Conservation (phyloP, 1,284 basidiomycete genomes). For the Grifola frondosa region DNA sequence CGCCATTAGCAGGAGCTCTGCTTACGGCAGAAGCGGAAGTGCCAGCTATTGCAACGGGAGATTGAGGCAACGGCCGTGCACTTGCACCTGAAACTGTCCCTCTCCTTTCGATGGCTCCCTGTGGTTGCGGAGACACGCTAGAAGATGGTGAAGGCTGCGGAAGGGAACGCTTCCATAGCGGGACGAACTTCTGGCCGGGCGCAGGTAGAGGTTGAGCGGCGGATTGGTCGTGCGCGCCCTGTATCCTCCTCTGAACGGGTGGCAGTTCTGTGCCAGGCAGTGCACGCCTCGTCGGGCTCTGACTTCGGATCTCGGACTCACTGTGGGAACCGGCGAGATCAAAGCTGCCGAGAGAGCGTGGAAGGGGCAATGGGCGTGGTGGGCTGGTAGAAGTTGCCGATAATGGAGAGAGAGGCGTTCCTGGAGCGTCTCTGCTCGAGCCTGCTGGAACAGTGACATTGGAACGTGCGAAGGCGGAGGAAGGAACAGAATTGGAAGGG, state of each 20-base stretch:
- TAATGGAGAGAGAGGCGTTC: conserved; percentile 1
- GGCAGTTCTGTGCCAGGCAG: conserved; percentile 11
- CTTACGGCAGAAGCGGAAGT: conserved; percentile 13
- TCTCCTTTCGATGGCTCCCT: conserved; percentile 8
- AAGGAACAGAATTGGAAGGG: conserved; percentile 4
- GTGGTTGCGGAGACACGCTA: conserved; percentile 5
- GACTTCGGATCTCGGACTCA: conserved; percentile 7
- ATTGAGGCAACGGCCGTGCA: conserved; percentile 10
- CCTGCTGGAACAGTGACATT: conserved; percentile 8
- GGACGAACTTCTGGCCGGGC: conserved; percentile 30
- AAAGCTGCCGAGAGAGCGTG: conserved; percentile 21
- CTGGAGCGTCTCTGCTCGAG: conserved; percentile 8
- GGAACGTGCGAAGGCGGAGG: neutral
- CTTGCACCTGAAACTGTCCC: conserved; percentile 13
- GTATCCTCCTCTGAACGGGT: neutral
- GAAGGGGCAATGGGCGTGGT: conserved; percentile 25
- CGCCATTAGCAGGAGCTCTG: conserved; percentile 8
- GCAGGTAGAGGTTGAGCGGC: conserved; percentile 13
- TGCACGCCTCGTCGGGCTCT: conserved; percentile 22
- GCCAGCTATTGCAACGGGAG: conserved; percentile 5
- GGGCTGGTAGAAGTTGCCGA: conserved; percentile 14
- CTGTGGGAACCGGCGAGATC: conserved; percentile 17
- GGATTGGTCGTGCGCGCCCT: neutral
- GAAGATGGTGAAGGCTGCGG: conserved; percentile 20
- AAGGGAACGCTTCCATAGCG: conserved; percentile 31